A percentile compares a stretch with the other conserved stretches of the same genome.
phyloP scores from a whole-genome alignment of 2,329 filamentous ascomycete species.

The Chaetomium globosum region DNA sequence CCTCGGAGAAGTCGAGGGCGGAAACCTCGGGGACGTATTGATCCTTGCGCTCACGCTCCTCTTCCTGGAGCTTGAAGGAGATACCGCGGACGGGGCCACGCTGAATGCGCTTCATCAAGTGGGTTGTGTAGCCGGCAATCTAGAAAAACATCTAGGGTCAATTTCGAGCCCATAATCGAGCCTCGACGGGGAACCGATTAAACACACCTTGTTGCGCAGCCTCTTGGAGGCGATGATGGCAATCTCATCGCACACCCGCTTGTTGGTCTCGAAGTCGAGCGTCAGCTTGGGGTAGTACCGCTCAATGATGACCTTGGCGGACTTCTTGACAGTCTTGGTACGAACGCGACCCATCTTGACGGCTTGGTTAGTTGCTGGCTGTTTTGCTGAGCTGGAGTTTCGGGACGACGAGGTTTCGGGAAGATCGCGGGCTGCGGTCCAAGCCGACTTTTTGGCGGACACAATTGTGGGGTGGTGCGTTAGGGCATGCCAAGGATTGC shows the following conservation, averaged over 20 bases:
- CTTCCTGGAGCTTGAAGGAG: conserved; percentile 99
- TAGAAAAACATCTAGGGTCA: conserved; percentile 42
- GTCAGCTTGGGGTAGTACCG: conserved; percentile 93
- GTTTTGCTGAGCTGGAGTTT: conserved; percentile 31
- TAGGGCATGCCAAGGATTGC: conserved; percentile 33
- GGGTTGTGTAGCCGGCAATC: conserved; percentile 98
- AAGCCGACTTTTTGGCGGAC: conserved; percentile 31
- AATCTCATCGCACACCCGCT: conserved; percentile 97
- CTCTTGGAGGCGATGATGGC: conserved; percentile 99
- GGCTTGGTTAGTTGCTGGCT: conserved; percentile 49
- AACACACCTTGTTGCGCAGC: conserved; percentile 91
- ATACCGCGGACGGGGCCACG: conserved; percentile 98
- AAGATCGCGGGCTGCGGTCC: conserved; percentile 22
- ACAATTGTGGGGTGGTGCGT: conserved; percentile 34
- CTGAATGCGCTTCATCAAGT: conserved; percentile 99
- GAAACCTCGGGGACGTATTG: conserved; percentile 99
- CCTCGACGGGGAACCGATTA: background rate
- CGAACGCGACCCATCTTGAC: conserved; percentile 71
- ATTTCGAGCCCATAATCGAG: background rate
- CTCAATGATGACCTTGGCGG: conserved; percentile 99
- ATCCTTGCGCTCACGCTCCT: conserved; percentile 99
- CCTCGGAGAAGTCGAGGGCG: conserved; percentile 95
- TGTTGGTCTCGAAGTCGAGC: conserved; percentile 98
- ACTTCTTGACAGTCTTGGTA: conserved; percentile 72
- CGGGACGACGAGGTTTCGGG: conserved; percentile 29